phyloP scores from a whole-genome alignment of 495 filamentous ascomycete species.

The Tuber umbilicatum region DNA sequence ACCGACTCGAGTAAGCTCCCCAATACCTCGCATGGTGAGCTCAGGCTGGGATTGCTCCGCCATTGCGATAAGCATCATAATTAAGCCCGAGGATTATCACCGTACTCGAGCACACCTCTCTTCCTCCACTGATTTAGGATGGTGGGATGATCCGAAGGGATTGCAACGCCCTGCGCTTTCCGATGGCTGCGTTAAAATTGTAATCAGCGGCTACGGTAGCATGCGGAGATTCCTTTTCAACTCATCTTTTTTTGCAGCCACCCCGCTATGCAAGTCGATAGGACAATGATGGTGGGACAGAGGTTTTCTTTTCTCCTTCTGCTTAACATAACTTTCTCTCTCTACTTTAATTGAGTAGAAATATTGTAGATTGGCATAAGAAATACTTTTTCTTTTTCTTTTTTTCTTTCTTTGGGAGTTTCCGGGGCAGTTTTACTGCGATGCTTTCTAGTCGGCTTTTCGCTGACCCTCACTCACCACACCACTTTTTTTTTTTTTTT shows the following conservation, averaged over 20 bases:
- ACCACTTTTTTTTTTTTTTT: neutral
- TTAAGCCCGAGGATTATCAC: conserved; percentile 3
- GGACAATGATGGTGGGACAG: neutral
- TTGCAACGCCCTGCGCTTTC: neutral
- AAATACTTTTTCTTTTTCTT: neutral
- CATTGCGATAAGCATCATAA: conserved; percentile 5
- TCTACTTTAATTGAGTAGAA: neutral
- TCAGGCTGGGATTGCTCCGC: neutral
- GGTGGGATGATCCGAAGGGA: neutral
- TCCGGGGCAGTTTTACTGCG: neutral
- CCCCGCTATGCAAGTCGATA: neutral
- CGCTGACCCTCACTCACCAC: neutral
- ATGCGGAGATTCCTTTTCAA: neutral
- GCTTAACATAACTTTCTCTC: neutral
- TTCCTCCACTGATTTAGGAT: neutral
- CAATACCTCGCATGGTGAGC: neutral
- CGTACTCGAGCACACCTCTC: neutral
- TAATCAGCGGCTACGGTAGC: neutral
- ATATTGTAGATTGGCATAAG: neutral
- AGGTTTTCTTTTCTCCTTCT: neutral
- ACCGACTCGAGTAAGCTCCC: neutral
- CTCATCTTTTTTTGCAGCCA: neutral
- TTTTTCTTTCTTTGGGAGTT: neutral
- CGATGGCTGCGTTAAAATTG: neutral
- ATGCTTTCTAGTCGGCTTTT: neutral